Evolutionary conservation across 2,329 filamentous ascomycete species (phyloP).

Genomic region (Stenocarpella maydis): DNA sequence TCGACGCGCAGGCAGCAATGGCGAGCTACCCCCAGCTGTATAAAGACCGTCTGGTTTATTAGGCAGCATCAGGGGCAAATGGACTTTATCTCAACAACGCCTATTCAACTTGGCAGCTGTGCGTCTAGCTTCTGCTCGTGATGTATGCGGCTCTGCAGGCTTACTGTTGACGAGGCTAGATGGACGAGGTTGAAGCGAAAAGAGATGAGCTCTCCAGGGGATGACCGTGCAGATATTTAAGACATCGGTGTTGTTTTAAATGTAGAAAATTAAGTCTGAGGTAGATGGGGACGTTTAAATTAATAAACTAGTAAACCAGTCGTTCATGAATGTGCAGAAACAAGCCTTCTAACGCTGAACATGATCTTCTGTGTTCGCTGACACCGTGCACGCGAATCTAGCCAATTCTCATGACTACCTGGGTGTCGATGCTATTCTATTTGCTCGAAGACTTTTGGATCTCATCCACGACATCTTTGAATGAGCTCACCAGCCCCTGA

Average conservation of each 20-base stretch:
- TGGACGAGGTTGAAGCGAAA: neutral
- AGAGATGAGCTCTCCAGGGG: neutral
- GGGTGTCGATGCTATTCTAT: neutral
- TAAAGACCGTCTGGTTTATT: neutral
- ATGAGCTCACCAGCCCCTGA: neutral
- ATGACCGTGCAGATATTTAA: neutral
- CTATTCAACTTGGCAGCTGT: too few relatives aligned
- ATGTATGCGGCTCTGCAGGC: too few relatives aligned
- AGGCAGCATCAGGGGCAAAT: neutral
- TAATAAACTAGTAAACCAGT: too few relatives aligned
- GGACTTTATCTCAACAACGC: too few relatives aligned
- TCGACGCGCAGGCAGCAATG: neutral
- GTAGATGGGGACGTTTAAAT: too few relatives aligned
- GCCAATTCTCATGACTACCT: neutral
- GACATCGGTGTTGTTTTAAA: neutral
- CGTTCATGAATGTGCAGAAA: too few relatives aligned
- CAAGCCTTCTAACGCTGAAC: too few relatives aligned
- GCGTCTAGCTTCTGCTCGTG: too few relatives aligned
- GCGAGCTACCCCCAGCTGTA: conserved; percentile 5
- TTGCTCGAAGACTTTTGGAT: neutral
- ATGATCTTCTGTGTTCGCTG: too few relatives aligned
- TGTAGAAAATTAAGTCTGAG: too few relatives aligned
- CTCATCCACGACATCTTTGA: neutral
- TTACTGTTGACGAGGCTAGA: neutral
- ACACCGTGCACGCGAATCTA: too few relatives aligned